Conservation (phyloP, 805 yeast species). For the Cyberlindnera veronae region DNA sequence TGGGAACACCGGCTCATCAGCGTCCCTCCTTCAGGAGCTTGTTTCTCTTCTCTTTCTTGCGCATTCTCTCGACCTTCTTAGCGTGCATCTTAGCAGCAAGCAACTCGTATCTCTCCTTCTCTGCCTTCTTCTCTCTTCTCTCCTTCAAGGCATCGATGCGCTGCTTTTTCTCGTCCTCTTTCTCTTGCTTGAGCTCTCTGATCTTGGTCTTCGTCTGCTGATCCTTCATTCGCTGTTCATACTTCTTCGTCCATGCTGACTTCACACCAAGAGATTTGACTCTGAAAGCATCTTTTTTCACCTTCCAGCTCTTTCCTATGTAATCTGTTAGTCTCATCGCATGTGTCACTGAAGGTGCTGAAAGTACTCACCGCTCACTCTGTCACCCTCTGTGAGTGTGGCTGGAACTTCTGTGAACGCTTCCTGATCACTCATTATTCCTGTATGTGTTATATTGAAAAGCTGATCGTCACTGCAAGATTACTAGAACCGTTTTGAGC, state of each 20-base stretch:
- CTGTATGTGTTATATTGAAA: neutral
- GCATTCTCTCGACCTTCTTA: conserved; percentile 85
- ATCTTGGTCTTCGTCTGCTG: conserved; percentile 65
- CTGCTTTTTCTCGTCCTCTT: conserved; percentile 53
- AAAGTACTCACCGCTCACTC: conserved; percentile 24
- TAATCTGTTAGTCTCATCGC: conserved; percentile 1
- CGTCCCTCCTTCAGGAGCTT: conserved; percentile 85
- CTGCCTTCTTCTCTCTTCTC: conserved; percentile 77
- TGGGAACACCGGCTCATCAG: no score
- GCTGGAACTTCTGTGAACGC: neutral
- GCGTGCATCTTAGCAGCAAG: conserved; percentile 86
- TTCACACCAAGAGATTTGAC: conserved; percentile 52
- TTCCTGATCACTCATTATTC: neutral
- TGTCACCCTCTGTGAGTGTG: conserved; percentile 18
- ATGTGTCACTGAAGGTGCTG: neutral
- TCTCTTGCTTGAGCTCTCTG: conserved; percentile 74
- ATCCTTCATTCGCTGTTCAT: conserved; percentile 62
- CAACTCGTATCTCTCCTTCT: conserved; percentile 80
- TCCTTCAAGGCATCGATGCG: conserved; percentile 60
- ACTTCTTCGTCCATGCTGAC: conserved; percentile 62
- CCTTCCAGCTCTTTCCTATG: conserved; percentile 68
- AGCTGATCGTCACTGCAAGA: no score
- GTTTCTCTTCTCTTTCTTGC: conserved; percentile 91
- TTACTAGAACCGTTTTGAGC: no score
- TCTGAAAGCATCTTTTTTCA: conserved; percentile 63